phyloP scores from a whole-genome alignment of 495 filamentous ascomycete genomes.

The Darksidea phi region DNA sequence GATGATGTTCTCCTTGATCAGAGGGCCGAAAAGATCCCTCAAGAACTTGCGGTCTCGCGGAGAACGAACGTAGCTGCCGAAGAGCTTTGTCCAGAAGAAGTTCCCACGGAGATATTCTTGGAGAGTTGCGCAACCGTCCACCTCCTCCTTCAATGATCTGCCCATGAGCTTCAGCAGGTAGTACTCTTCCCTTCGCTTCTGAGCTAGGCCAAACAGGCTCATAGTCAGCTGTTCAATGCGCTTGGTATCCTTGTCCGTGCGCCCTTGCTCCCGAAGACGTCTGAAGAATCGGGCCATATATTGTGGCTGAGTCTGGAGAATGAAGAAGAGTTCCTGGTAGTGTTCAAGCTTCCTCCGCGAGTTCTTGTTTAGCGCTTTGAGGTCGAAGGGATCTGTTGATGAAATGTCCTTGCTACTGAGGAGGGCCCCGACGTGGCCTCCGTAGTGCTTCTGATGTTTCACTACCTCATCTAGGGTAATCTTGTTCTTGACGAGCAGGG shows the following conservation, averaged over 20 bases:
- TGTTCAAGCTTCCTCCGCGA: conserved; percentile 91
- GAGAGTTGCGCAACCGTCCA: conserved; percentile 68
- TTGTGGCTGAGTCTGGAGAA: conserved; percentile 92
- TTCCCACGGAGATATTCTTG: conserved; percentile 86
- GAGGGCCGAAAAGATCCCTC: conserved; percentile 73
- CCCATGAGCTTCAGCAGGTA: conserved; percentile 89
- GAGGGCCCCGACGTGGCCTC: conserved; percentile 82
- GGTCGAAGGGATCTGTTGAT: conserved; percentile 88
- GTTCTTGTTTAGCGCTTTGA: conserved; percentile 95
- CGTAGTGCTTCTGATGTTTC: conserved; percentile 94
- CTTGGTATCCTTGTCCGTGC: conserved; percentile 88
- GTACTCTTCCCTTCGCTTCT: conserved; percentile 95
- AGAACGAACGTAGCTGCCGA: conserved; percentile 84
- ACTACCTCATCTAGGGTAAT: conserved; percentile 98
- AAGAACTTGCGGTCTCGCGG: conserved; percentile 91
- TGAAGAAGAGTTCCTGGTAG: conserved; percentile 97
- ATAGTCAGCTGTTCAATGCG: conserved; percentile 90
- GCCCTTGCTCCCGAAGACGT: conserved; percentile 77
- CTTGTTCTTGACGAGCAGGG: conserved; percentile 97
- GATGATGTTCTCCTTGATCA: conserved; percentile 84
- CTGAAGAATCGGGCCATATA: conserved; percentile 89
- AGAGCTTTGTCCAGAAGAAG: conserved; percentile 88
- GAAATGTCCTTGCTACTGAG: conserved; percentile 83
- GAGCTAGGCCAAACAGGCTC: conserved; percentile 95
- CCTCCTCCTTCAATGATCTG: conserved; percentile 79